Evolutionary conservation across 768 basidiomycete species (phyloP).

Genomic region (Termitomyces sp.): DNA sequence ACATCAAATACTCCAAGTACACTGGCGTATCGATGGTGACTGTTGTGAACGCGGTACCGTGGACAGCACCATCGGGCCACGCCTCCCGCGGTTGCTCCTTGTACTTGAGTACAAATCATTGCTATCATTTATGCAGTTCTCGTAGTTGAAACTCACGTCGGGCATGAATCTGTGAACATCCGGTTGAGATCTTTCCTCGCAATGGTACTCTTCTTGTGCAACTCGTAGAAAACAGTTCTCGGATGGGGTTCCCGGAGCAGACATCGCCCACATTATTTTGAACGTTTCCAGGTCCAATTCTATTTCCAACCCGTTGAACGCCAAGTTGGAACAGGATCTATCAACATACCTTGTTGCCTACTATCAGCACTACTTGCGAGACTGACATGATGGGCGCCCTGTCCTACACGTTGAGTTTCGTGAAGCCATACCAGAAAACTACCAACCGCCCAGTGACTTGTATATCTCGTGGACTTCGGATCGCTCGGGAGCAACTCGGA

Average conservation of each 20-base stretch:
- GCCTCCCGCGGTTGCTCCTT: conserved; percentile 26
- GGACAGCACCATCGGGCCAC: conserved; percentile 26
- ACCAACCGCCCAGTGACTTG: conserved; percentile 78
- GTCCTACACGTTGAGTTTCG: not conserved
- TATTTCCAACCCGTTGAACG: conserved; percentile 17
- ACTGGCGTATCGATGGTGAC: conserved; percentile 56
- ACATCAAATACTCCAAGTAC: conserved; percentile 60
- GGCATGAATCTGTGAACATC: conserved; percentile 47
- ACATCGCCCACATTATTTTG: conserved; percentile 63
- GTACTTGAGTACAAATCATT: conserved; percentile 13
- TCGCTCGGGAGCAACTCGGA: conserved; percentile 69
- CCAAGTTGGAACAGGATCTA: not conserved
- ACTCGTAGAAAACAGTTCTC: conserved; percentile 64
- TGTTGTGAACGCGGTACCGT: conserved; percentile 52
- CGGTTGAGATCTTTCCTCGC: conserved; percentile 28
- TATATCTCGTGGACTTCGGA: conserved; percentile 59
- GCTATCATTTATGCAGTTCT: not conserved
- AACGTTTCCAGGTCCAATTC: conserved; percentile 70
- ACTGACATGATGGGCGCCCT: conserved; percentile 82
- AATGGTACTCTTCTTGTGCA: conserved; percentile 52
- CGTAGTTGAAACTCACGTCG: conserved; percentile 26
- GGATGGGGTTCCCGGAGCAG: conserved; percentile 44
- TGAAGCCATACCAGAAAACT: not conserved
- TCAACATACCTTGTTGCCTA: conserved; percentile 42
- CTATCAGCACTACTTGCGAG: conserved; percentile 36